Evolutionary conservation across 2,329 filamentous ascomycete genomes (phyloP), one percentile per base, ranked within the genome.

Genomic region (Ophiostoma fasciatum): DNA sequence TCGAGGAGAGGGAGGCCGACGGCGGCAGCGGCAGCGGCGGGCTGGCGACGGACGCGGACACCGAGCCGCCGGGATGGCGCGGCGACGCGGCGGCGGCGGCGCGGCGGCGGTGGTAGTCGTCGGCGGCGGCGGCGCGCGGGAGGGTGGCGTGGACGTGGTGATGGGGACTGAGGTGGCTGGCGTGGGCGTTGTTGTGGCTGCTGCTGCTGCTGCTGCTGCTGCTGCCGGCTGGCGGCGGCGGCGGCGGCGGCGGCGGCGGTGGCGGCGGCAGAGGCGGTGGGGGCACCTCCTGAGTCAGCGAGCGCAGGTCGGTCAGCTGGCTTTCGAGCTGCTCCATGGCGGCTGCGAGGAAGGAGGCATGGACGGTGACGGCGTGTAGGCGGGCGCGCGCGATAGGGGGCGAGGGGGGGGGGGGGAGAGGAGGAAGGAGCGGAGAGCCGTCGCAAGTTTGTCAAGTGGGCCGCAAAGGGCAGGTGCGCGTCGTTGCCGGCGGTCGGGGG

Each of bases 261-360:
- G 29, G 12, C 25, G 14, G n/a, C 12, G 30, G 28, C 29, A 22
- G 21, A 6, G 10, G 20, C 29, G 37, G 54, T 18, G 25, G 41
- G 53, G 56, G 21, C 11, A 56, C 14, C 6, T 42, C 55, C 49
- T 62, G 57, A 22, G 60, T 55, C 47, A 70, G 55, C 47, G 62
- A 68, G 7, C 63, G 63, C 55, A 71, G 53, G 55, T 70, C 66
- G 51, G 60, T 65, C 43, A 61, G 64, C 54, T 70, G 66, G 39
- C 58, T 61, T 49, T 68, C 63, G 46, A 70, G 63, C 50, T 64
- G 64, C 49, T 71, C 65, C 66, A 71, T 71, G 31, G 31, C 26
- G 20, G 25, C 17, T 49, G 0, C 59, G 60, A 17, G 54, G 4
- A n/a, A n/a, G 49, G 19, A 64, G 46, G 31, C 42, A 37, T 39